These are phyloP conservation scores for Pyrenophora tritici-repentis DNA, from an alignment of 2,329 filamentous ascomycete species.

Conservation along the genomic window DNA sequence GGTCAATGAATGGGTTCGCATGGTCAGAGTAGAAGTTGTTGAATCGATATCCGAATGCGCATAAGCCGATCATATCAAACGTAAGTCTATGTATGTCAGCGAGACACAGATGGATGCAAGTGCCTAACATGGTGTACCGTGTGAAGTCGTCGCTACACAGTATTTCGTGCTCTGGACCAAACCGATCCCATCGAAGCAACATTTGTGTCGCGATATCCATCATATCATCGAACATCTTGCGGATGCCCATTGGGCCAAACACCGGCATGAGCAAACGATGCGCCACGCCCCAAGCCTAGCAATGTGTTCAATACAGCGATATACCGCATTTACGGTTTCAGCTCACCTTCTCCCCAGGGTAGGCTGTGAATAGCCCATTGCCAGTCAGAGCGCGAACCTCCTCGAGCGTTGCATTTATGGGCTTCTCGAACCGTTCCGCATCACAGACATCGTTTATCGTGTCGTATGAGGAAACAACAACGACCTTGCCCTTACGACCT, in stretches of 20 bases:
- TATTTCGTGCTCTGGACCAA: slow-evolving; percentile 10
- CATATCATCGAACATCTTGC: slow-evolving; percentile 12
- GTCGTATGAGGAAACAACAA: slow-evolving; percentile 11
- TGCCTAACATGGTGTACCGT: not conserved
- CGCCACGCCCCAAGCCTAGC: slow-evolving; percentile 6
- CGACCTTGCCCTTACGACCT: slow-evolving; percentile 5
- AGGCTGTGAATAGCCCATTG: slow-evolving; percentile 10
- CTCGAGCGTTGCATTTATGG: slow-evolving; percentile 10
- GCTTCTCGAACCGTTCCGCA: slow-evolving; percentile 7
- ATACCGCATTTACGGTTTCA: not conserved
- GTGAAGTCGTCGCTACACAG: slow-evolving; percentile 10
- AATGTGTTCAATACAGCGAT: not conserved
- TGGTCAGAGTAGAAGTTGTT: slow-evolving; percentile 12
- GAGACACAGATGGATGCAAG: not conserved
- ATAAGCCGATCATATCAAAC: slow-evolving; percentile 11
- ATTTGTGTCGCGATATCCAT: slow-evolving; percentile 11
- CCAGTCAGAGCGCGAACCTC: slow-evolving; percentile 9
- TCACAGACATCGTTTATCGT: slow-evolving; percentile 12
- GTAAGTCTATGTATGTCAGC: slow-evolving; percentile 1
- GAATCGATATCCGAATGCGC: slow-evolving; percentile 13
- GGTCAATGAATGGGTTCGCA: slow-evolving; percentile 8
- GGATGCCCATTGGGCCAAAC: slow-evolving; percentile 12
- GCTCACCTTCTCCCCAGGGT: slow-evolving; percentile 8
- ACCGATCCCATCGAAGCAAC: slow-evolving; percentile 12
- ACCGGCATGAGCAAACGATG: slow-evolving; percentile 10